Conservation (phyloP, 2,329 filamentous ascomycete species). For the Aspergillus uvarum region DNA sequence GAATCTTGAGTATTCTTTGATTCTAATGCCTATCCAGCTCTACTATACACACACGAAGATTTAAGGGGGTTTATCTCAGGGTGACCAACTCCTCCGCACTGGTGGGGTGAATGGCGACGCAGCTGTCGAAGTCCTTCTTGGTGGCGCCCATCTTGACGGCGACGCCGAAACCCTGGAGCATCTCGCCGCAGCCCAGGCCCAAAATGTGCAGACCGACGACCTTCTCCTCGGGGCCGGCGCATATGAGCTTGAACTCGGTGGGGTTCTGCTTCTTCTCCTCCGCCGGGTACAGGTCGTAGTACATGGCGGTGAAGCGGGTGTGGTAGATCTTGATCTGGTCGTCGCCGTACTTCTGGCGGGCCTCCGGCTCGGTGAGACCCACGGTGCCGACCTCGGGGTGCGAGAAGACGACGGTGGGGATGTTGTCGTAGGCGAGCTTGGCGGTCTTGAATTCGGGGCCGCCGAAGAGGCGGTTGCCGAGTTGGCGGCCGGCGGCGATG, state of each 20-base stretch:
- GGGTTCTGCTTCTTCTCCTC: slow-evolving; percentile 53
- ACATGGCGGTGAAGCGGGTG: slow-evolving; percentile 52
- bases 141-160: slow-evolving; percentile 78
- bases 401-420: slow-evolving; percentile 54
- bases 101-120: slow-evolving; percentile 74
- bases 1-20: no score
- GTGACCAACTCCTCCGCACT: slow-evolving; percentile 71
- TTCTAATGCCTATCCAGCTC: no score
- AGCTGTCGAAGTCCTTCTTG: slow-evolving; percentile 73
- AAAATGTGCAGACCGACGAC: slow-evolving; percentile 53
- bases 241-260: slow-evolving; percentile 53
- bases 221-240: slow-evolving; percentile 50
- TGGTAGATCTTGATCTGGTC: slow-evolving; percentile 53
- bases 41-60: no score
- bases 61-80: slow-evolving; percentile 45
- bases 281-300: slow-evolving; percentile 46
- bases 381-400: slow-evolving; percentile 52
- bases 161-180: slow-evolving; percentile 74
- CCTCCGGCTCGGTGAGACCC: slow-evolving; percentile 52
- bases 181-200: slow-evolving; percentile 55
- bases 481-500: slow-evolving; percentile 52
- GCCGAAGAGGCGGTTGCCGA: slow-evolving; percentile 52
- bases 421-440: slow-evolving; percentile 51
- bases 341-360: slow-evolving; percentile 48
- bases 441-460: slow-evolving; percentile 44